Base-by-base conservation (phyloP, 2,329 filamentous ascomycete genomes). In the Pseudogymnoascus sp. region DNA sequence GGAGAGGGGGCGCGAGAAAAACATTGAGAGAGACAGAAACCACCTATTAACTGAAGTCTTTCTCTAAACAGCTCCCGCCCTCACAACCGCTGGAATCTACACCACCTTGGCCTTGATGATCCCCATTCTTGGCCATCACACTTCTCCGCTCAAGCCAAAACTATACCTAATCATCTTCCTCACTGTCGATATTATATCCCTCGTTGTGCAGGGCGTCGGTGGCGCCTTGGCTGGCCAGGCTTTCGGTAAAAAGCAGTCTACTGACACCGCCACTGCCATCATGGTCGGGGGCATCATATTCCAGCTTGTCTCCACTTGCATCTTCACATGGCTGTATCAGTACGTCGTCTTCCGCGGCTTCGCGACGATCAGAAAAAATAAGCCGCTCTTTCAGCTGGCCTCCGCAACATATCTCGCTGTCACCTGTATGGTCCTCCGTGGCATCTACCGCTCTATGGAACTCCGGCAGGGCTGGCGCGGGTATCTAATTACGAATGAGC, bases 11-110 rank as follows among this genome's bases (percentile, higher is more conserved):
- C 17, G 15, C 8, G 37, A 40, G 15, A 40, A 40, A 9, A 9
- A 36, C 35, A 36, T 6, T 40, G 37, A 40, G 37, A 40, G 37
- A 21, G 15, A 10, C 7, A 40, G n/a, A 40, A 40, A 9, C 10
- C 35, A 36, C 35, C 37, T 40, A 40, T 10, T 40, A 9, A 24
- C 54, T n/a, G 6, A 8, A 24, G 8, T 61, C 63, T 54, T 63
- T 37, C 44, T 36, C 17, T 24, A n/a, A 17, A 29, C 37, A 66
- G 64, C 67, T 24, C 67, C 67, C 6, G 62, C 83, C 37, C 78
- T 85, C 62, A 76, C 84, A 73, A 84, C 82, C 73, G 81, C 83
- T 66, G 79, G 79, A 68, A 79, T 86, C 71, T 86, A 86, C 74
- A 78, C 86, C 21, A 85, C 81, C 4, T 79, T 86, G 64, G 84